Percentiles rank a stretch among this genome's conserved stretches.
These are phyloP conservation scores for Gaeumannomyces tritici DNA, from an alignment of 2,329 filamentous ascomycete species.

Conservation along the genomic window DNA sequence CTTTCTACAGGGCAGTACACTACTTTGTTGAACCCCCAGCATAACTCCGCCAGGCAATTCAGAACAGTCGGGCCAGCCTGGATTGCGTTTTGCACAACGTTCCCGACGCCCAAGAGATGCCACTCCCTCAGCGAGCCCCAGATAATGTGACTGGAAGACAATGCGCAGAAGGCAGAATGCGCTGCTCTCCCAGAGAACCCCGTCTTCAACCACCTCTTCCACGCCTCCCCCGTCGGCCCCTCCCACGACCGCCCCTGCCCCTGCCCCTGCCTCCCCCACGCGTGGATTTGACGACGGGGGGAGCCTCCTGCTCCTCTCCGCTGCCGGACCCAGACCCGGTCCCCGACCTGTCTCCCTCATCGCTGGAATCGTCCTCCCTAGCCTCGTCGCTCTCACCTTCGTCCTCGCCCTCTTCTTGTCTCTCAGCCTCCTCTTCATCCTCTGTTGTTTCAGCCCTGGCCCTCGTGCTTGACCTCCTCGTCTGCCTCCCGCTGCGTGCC, in stretches of 20 bases:
- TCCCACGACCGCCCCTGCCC: conserved; percentile 5
- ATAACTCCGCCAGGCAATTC: no score
- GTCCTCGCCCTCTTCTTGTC: not conserved
- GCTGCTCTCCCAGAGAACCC: no score
- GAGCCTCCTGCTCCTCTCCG: conserved; percentile 4
- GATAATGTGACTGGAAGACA: no score
- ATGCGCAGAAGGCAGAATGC: no score
- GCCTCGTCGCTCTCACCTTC: conserved; percentile 4
- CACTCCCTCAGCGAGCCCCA: no score
- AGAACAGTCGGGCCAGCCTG: no score
- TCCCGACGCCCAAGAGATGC: no score
- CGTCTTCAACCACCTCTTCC: conserved; percentile 1
- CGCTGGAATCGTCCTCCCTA: conserved; percentile 3
- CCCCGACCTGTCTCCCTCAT: conserved; percentile 2
- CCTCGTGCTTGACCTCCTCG: conserved; percentile 3
- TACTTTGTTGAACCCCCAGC: no score
- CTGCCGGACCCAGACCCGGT: conserved; percentile 5
- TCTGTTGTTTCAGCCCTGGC: not conserved
- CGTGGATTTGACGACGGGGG: not conserved
- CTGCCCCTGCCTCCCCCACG: conserved; percentile 6
- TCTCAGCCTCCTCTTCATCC: not conserved
- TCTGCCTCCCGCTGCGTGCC: conserved; percentile 4
- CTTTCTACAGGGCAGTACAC: no score
- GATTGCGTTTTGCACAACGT: no score
- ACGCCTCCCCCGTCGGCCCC: conserved; percentile 7